phyloP scores from a whole-genome alignment of 2,329 filamentous ascomycete species.

The Venturia aucupariae region DNA sequence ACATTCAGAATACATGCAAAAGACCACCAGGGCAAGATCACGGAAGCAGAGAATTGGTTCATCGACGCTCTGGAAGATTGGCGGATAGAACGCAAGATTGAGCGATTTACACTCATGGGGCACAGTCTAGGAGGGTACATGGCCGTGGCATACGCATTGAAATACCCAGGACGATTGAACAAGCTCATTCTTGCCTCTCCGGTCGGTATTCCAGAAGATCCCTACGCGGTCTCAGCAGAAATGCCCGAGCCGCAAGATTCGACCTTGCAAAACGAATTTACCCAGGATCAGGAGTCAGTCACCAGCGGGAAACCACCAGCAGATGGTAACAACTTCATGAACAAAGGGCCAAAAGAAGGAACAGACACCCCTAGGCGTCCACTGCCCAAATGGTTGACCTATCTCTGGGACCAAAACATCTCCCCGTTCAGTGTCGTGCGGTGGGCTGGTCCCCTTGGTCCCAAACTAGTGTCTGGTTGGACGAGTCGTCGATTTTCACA shows the following conservation, averaged over 20 bases:
- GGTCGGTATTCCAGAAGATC: conserved; percentile 89
- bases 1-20: conserved; percentile 79
- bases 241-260: conserved; percentile 71
- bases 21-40: conserved; percentile 67
- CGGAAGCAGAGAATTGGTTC: conserved; percentile 91
- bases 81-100: conserved; percentile 78
- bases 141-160: conserved; percentile 87
- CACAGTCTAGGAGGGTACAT: conserved; percentile 94
- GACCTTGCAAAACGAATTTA: conserved; percentile 64
- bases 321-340: conserved; percentile 43
- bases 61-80: conserved; percentile 94
- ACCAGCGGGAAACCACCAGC: conserved; percentile 25
- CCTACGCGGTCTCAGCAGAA: conserved; percentile 71
- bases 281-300: conserved; percentile 57
- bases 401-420: conserved; percentile 94
- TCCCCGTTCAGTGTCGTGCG: conserved; percentile 89
- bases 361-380: conserved; percentile 45
- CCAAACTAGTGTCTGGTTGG: conserved; percentile 89
- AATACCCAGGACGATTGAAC: conserved; percentile 89
- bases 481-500: conserved; percentile 87
- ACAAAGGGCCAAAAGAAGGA: conserved; percentile 34
- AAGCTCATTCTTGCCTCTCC: conserved; percentile 94
- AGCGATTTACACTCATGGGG: conserved; percentile 85
- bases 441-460: conserved; percentile 79
- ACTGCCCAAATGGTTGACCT: conserved; percentile 77